phyloP scores from a whole-genome alignment of 805 yeast genomes.

The Barnettozyma siamensis region DNA sequence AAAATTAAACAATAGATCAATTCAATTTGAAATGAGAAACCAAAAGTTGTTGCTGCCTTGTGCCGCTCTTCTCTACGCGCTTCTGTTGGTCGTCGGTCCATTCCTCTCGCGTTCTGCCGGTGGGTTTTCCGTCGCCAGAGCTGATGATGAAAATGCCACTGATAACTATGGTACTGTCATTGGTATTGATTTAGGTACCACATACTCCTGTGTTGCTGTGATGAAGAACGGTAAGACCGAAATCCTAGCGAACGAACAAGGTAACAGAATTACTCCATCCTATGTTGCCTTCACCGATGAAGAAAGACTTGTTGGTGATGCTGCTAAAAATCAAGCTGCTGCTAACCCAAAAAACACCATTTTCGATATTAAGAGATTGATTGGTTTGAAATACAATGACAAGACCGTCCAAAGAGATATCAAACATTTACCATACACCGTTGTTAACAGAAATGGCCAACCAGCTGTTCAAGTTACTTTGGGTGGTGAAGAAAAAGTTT shows the following conservation, averaged over 20 bases:
- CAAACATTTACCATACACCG: slow-evolving; percentile 75
- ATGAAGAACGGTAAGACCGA: slow-evolving; percentile 84
- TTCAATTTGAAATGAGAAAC: slow-evolving; percentile 15
- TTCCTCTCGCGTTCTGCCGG: slow-evolving; percentile 11
- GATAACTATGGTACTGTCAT: slow-evolving; percentile 63
- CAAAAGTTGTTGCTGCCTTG: slow-evolving; percentile 29
- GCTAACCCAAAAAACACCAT: slow-evolving; percentile 81
- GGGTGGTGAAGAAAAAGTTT: slow-evolving; percentile 67
- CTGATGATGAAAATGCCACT: slow-evolving; percentile 27
- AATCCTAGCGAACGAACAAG: slow-evolving; percentile 92
- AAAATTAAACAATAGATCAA: background rate
- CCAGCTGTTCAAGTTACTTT: slow-evolving; percentile 76
- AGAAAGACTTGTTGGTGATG: slow-evolving; percentile 92
- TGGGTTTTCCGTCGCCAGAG: slow-evolving; percentile 21
- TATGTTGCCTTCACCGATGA: slow-evolving; percentile 90
- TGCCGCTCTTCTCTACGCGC: slow-evolving; percentile 27
- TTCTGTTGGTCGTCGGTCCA: slow-evolving; percentile 23
- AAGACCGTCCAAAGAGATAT: slow-evolving; percentile 73
- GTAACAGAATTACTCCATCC: slow-evolving; percentile 95
- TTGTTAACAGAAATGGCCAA: slow-evolving; percentile 67
- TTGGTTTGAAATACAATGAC: slow-evolving; percentile 78
- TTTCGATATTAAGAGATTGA: slow-evolving; percentile 87
- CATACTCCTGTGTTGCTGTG: slow-evolving; percentile 94
- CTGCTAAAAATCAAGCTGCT: slow-evolving; percentile 95
- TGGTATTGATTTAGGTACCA: slow-evolving; percentile 96